Evolutionary conservation across 179 eudicot species (phyloP), one percentile per base, ranked within the genome.

Genomic region (Beta corolliflora): DNA sequence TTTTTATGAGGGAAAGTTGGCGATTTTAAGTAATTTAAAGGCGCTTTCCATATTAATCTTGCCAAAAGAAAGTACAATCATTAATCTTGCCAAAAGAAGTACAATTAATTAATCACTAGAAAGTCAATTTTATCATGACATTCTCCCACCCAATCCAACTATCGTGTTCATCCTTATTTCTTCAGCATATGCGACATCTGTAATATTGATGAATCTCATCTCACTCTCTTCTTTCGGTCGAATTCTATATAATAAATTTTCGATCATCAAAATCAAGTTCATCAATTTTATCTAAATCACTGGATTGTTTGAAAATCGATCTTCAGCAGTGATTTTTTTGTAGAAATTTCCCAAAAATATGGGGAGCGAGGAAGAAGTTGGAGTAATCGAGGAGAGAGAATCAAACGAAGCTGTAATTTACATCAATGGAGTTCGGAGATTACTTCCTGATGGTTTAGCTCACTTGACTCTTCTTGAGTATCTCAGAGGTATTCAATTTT

Each of bases 381-480:
- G 84, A 73, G 44, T 76, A 58, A 48, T 78, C 9, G 86, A 74
- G 36, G 88, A 84, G 9, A 77, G 16, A 71, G 89, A 81, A 61
- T 77, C 84, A 73, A 74, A 52, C 90, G 98, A 96, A 83, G 89
- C 94, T 45, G 85, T 96, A 25, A 44, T 94, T 50, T 96, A 91
- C 66, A 86, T 96, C 71, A 96, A 96, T 86, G 98, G 99, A 10
- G 94, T 92, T 77, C 93, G 94, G 44, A 86, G 88, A 78, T 79
- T 92, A 11, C 81, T 96, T 68, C 94, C 97, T 29, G 98, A 94
- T 89, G 97, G 99, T 14, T 81, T 96, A 79, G 99, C 99, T 82
- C 97, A 96, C 81, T 70, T 93, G 71, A 96, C 99, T 79, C 96
- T 96, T 71, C 96, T 96, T 45, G 97, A 96, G 85, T 94, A 91